These are phyloP conservation scores for Glebionis coronaria DNA, from an alignment of 129 eudicot genomes.

Conservation along the genomic window DNA sequence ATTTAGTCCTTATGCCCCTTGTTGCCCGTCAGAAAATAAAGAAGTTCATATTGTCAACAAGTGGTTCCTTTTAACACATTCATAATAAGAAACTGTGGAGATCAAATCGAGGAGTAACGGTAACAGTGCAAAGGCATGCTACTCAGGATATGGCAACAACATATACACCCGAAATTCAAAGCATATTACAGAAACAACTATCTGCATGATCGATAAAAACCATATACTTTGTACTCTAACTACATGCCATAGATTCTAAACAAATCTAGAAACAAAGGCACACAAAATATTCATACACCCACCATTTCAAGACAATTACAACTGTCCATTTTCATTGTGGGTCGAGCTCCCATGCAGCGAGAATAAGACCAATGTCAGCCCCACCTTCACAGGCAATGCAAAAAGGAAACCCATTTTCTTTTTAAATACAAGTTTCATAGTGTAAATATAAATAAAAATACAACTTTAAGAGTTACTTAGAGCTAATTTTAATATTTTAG, in stretches of 20 bases:
- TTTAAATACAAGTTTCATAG: slow-evolving; percentile 49
- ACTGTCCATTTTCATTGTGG: slow-evolving; percentile 74
- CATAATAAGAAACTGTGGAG: too few relatives aligned
- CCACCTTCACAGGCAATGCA: slow-evolving; percentile 98
- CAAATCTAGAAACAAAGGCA: slow-evolving; percentile 30
- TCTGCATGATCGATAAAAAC: too few relatives aligned
- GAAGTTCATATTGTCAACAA: too few relatives aligned
- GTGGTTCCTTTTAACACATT: too few relatives aligned
- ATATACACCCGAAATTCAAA: too few relatives aligned
- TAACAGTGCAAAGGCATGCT: too few relatives aligned
- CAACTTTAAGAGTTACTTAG: not conserved
- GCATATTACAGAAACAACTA: too few relatives aligned
- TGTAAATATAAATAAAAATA: slow-evolving; percentile 36
- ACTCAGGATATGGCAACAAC: too few relatives aligned
- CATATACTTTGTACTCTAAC: not conserved
- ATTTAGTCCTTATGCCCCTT: too few relatives aligned
- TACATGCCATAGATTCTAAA: slow-evolving; percentile 21
- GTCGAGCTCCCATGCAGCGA: slow-evolving; percentile 89
- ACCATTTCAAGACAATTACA: slow-evolving; percentile 81
- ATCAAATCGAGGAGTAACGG: too few relatives aligned
- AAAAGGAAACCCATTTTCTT: slow-evolving; percentile 73
- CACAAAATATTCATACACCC: slow-evolving; percentile 55
- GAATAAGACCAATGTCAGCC: slow-evolving; percentile 80
- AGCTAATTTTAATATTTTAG: slow-evolving; percentile 16
- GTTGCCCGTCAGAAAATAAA: too few relatives aligned